These are phyloP conservation scores for Canavalia ensiformis DNA, from an alignment of 306 rosid species.

Conservation along the genomic window DNA sequence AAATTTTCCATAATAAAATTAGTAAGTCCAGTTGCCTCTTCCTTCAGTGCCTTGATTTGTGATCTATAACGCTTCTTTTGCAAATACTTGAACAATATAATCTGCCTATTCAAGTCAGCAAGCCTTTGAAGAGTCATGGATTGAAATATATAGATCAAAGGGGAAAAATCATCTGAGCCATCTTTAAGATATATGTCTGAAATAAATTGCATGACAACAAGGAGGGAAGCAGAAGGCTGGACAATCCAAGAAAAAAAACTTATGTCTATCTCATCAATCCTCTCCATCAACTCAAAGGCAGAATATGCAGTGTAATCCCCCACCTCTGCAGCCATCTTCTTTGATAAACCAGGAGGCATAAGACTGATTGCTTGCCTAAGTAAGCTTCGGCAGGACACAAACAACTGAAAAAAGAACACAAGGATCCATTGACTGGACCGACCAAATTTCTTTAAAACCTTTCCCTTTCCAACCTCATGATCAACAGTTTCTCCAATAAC, in stretches of 20 bases:
- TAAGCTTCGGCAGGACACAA: constrained; percentile 75
- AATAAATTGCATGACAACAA: constrained; percentile 66
- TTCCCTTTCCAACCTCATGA: constrained; percentile 54
- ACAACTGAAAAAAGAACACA: constrained; percentile 79
- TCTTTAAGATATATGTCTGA: constrained; percentile 62
- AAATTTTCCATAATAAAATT: constrained; percentile 76
- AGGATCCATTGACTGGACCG: constrained; percentile 74
- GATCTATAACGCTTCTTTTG: constrained; percentile 61
- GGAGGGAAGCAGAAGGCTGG: constrained; percentile 80
- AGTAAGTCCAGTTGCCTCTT: constrained; percentile 82
- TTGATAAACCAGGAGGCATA: constrained; percentile 74
- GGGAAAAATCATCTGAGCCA: constrained; percentile 55
- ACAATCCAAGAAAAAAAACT: constrained; percentile 80
- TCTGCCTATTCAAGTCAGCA: constrained; percentile 79
- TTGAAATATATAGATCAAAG: constrained; percentile 73
- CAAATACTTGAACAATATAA: constrained; percentile 68
- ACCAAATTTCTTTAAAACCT: constrained; percentile 59
- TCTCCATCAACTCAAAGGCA: constrained; percentile 77
- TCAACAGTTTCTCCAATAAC: constrained; percentile 56
- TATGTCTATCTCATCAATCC: constrained; percentile 67
- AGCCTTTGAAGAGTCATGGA: constrained; percentile 89
- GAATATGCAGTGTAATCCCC: constrained; percentile 71
- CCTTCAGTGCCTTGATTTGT: constrained; percentile 61
- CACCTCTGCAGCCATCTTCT: constrained; percentile 70
- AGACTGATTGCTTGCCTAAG: constrained; percentile 76